Evolutionary conservation across 1,139 yeast species (phyloP), one percentile per base, ranked within the genome.

Genomic region (Scheffersomyces quercinus): DNA sequence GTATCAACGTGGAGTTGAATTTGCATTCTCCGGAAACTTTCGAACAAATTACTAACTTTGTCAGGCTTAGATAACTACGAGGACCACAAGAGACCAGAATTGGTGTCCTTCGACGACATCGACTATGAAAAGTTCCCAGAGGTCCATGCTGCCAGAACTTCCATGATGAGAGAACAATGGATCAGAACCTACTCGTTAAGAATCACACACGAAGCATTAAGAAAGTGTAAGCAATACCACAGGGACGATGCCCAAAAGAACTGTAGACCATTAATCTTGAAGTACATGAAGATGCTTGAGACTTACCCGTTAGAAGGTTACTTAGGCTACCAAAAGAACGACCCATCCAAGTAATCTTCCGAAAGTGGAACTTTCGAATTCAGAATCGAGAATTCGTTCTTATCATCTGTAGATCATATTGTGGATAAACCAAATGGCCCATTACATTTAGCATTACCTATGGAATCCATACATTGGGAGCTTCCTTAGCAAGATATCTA

Each of bases 241-340:
- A 79, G 79, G 49, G 87, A 83, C 54, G 91, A 86, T 60, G 88
- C 93, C 56, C 85, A 84, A 62, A 85, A 83, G 63, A 72, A 85
- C 60, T 74, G 79, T 62, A 68, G 75, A 56, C 74, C 77, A 15
- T 71, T 74, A 59, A 85, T 89, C 34, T 85, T 86, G 68, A 82
- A 85, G 64, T 87, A 87, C 67, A 70, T 87, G 75, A 87, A 84
- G 58, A 76, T 86, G 86, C 73, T 86, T 48, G 91, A 88, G 50
- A 68, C 75, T 40, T 78, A 84, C 56, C 80, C 83, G 53, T 75
- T 84, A 49, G 77, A 81, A 56, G 95, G 95, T 37, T 86, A 77
- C 67, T 71, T 84, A 64, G 91, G 89, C 15, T 87, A 87, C 73
- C 95, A 87, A 68, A 84, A 87, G 78, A 86, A 85, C 68, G 95